Evolutionary conservation across 78 protist genomes (phyloP).

Genomic region (Dictyostelium capitatum): DNA sequence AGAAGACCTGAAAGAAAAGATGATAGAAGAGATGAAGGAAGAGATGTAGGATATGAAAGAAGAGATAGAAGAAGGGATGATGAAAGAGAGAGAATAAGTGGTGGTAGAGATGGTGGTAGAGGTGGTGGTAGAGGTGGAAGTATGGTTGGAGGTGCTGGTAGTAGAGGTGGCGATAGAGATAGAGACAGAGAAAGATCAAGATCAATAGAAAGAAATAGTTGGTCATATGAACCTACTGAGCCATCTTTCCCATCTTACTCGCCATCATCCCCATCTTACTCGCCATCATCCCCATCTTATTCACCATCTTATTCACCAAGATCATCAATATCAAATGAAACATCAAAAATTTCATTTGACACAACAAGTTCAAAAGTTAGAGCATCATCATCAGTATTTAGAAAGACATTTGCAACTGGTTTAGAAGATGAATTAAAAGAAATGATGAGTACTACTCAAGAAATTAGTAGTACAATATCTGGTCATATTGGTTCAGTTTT

Average conservation of each 20-base stretch:
- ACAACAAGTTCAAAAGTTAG: neutral
- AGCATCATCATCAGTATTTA: neutral
- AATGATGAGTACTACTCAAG: too few species aligned
- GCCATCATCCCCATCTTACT: neutral
- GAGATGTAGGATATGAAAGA: neutral
- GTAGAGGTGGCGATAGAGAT: neutral
- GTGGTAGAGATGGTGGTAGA: neutral
- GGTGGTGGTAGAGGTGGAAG: neutral
- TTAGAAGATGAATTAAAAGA: too few species aligned
- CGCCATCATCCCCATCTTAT: neutral
- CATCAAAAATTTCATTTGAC: neutral
- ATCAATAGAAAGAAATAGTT: neutral
- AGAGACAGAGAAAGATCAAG: neutral
- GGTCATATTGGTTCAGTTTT: too few species aligned
- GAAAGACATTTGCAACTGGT: too few species aligned
- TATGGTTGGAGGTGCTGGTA: neutral
- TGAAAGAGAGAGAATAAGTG: neutral
- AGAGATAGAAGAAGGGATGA: neutral
- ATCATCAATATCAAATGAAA: neutral
- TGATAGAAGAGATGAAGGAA: neutral
- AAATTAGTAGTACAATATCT: too few species aligned
- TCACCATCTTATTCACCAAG: neutral
- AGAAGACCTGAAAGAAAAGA: too few species aligned
- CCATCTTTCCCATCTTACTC: slow-evolving; percentile 3
- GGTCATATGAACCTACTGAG: neutral